phyloP scores from a whole-genome alignment of 352 stramenopile genomes.

The Globisporangium camurandrum region DNA sequence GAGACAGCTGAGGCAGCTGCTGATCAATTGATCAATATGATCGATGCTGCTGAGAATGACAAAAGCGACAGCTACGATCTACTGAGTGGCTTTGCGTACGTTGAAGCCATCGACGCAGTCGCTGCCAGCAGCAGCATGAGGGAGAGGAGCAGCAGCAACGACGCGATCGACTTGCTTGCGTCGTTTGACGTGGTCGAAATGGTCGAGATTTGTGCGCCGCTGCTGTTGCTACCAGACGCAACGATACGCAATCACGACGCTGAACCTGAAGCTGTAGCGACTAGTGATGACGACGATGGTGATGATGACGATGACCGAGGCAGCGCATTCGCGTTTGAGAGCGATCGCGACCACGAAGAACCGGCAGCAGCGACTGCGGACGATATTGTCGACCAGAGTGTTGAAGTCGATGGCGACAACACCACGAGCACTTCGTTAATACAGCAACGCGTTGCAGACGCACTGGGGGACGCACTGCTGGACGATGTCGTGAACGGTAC shows the following conservation, averaged over 20 bases:
- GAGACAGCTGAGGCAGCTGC: not conserved
- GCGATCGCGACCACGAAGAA: no score
- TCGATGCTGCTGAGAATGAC: not conserved
- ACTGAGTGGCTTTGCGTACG: slow-evolving; percentile 24
- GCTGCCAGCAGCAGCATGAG: not conserved
- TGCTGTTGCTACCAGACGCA: not conserved
- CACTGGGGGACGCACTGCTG: no score
- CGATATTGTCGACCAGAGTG: no score
- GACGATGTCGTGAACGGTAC: no score
- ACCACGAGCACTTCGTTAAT: no score
- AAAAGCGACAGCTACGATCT: slow-evolving; percentile 10
- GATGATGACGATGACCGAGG: not conserved
- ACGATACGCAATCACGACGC: not conserved
- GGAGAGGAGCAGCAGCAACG: not conserved
- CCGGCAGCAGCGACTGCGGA: no score
- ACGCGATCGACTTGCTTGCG: slow-evolving; percentile 16
- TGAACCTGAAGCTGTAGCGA: not conserved
- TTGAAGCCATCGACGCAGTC: slow-evolving; percentile 22
- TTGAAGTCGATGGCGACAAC: no score
- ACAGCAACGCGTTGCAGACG: no score
- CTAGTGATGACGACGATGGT: not conserved
- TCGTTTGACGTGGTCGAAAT: slow-evolving; percentile 20
- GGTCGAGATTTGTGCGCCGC: slow-evolving; percentile 2
- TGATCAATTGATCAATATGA: no score
- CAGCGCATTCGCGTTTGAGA: no score